A percentile compares a stretch with the other conserved stretches of the same genome.
These are phyloP conservation scores for Amoebophrya sp. DNA, from an alignment of 169 alveolate species.

Conservation along the genomic window DNA sequence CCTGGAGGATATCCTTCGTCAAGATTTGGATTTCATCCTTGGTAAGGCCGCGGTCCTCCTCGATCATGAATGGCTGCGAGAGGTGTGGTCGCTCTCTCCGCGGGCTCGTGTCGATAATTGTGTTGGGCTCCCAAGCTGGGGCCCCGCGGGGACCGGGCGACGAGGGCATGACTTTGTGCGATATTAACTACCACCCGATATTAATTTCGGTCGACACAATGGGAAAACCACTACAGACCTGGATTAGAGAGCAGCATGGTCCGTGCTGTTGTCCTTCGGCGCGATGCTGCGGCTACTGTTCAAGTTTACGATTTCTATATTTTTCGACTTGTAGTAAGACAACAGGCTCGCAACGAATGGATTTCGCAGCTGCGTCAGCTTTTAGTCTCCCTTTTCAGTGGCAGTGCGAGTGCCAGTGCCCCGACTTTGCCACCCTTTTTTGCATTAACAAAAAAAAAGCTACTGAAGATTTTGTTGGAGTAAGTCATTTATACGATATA, in stretches of 20 bases:
- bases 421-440: no score
- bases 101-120: background rate
- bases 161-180: background rate
- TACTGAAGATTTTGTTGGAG: no score
- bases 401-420: no score
- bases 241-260: background rate
- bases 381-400: no score
- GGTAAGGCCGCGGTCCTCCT: background rate
- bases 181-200: background rate
- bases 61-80: background rate
- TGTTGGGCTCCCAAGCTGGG: background rate
- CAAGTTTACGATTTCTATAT: no score
- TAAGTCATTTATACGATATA: no score
- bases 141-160: background rate
- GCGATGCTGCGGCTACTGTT: no score
- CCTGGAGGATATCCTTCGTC: background rate
- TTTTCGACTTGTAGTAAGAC: no score
- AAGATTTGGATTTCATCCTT: background rate
- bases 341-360: no score
- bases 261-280: no score
- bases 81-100: background rate
- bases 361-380: no score
- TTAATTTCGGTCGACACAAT: background rate
- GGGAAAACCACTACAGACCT: background rate
- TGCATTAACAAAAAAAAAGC: no score